Evolutionary conservation across 2,329 filamentous ascomycete genomes (phyloP).

Genomic region (Rutstroemia sp.): DNA sequence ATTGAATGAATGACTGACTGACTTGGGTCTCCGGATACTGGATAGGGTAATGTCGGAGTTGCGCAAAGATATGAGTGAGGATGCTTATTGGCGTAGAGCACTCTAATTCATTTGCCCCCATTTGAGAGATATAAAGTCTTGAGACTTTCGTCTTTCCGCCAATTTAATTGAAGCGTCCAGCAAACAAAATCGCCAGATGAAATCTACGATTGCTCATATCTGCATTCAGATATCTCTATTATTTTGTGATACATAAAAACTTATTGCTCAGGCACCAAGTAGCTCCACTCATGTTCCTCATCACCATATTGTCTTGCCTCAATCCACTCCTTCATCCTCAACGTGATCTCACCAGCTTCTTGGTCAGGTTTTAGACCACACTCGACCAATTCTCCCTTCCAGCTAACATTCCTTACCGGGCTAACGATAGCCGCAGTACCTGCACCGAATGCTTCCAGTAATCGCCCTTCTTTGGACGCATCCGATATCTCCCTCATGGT

Average conservation of each 20-base stretch:
- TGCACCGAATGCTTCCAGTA: slow-evolving; percentile 89
- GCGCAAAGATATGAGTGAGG: no score
- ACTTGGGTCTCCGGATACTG: no score
- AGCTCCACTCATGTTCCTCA: slow-evolving; percentile 87
- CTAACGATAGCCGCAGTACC: slow-evolving; percentile 93
- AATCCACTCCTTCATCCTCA: slow-evolving; percentile 93
- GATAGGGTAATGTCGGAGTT: no score
- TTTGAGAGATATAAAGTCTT: no score
- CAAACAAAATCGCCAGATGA: neutral
- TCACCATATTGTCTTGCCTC: slow-evolving; percentile 94
- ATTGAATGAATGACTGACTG: neutral
- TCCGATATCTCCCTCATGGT: slow-evolving; percentile 81
- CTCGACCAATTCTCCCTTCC: slow-evolving; percentile 72
- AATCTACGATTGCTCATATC: neutral
- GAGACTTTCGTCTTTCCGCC: no score
- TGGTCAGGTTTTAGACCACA: slow-evolving; percentile 75
- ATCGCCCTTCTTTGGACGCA: slow-evolving; percentile 72
- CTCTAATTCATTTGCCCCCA: no score
- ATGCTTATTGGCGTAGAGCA: no score
- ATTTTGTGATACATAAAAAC: neutral
- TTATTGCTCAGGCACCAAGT: slow-evolving; percentile 30
- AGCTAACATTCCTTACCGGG: slow-evolving; percentile 82
- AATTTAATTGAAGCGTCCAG: neutral
- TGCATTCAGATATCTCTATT: neutral
- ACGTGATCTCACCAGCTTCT: slow-evolving; percentile 81